These are phyloP conservation scores for Cyberlindnera americana DNA, from an alignment of 805 yeast genomes.

Conservation along the genomic window DNA sequence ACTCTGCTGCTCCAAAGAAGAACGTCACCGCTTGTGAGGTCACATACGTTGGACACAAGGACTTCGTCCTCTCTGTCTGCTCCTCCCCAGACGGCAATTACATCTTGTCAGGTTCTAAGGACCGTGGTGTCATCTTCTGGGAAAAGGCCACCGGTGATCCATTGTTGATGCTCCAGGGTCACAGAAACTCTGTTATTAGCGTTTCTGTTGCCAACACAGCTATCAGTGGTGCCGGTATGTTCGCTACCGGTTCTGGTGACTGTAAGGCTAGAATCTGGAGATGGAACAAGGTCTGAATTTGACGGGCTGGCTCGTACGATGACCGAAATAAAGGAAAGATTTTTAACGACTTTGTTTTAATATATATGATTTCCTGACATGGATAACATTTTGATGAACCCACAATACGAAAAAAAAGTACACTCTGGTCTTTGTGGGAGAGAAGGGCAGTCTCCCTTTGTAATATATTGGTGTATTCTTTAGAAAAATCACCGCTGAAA, in stretches of 20 bases:
- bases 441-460: background rate
- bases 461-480: constrained; percentile 1
- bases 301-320: constrained; percentile 17
- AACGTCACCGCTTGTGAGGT: constrained; percentile 69
- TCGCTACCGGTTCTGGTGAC: constrained; percentile 97
- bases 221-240: constrained; percentile 69
- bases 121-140: constrained; percentile 97
- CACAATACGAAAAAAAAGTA: no score
- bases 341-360: background rate
- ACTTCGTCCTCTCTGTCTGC: constrained; percentile 91
- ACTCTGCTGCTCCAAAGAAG: constrained; percentile 41
- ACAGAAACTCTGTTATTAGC: constrained; percentile 90
- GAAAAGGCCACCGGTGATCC: constrained; percentile 90
- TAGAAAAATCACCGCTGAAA: no score
- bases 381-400: no score
- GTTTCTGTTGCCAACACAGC: constrained; percentile 88
- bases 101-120: constrained; percentile 92
- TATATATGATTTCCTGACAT: no score
- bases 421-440: no score
- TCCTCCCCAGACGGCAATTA: constrained; percentile 90
- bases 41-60: constrained; percentile 94
- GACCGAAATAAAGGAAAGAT: background rate
- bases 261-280: constrained; percentile 97
- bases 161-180: constrained; percentile 93
- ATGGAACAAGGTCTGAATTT: constrained; percentile 48